Base-by-base conservation (phyloP, 495 filamentous ascomycete genomes). In the Penicillium mononematosum region DNA sequence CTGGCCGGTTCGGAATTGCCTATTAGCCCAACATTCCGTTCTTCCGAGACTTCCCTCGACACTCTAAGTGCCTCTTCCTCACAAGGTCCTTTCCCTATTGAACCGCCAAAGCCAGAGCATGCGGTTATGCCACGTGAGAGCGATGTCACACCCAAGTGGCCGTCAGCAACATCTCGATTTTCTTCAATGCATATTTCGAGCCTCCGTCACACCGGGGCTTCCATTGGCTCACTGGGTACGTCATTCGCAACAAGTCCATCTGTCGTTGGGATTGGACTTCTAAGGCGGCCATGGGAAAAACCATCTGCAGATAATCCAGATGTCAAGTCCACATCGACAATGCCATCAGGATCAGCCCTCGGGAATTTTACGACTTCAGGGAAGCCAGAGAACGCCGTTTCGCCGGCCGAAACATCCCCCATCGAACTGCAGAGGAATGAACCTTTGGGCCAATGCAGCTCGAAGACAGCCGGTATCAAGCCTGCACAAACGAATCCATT, bases 261-360 rank as follows among this genome's bases (percentile, higher is more conserved):
- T 48, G 45, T 48, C 31, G 45, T 48, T 19, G 45, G 45, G 10
- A 48, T 48, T 48, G 45, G 45, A 6, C 27, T 48, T 3, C 29
- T 48, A 14, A 48, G 29, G 5, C 27, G 45, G n/a, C 45, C 45
- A 19, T 48, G 45, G 45, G 45, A 48, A 19, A 24, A 27, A 4
- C 32, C 48, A 50, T 17, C 43, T 20, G 32, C 53, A 39, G 39
- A 46, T 14, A 11, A n/a, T 24, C 22, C 53, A 34, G 32, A 36
- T 16, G 27, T 11, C 25, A 39, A 55, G 3, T 16, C 20, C 16
- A 29, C 14, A 12, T 38, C 22, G 52, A 44, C 42, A 17, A 19
- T 25, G 16, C 20, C 20, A 25, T 36, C 19, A 17, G 31, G 20
- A 2, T 22, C 29, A 27, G 9, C 16, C 10, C 42, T 11, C 4